Base-by-base conservation (phyloP, 495 filamentous ascomycete genomes). In the Penicillium pulvis region DNA sequence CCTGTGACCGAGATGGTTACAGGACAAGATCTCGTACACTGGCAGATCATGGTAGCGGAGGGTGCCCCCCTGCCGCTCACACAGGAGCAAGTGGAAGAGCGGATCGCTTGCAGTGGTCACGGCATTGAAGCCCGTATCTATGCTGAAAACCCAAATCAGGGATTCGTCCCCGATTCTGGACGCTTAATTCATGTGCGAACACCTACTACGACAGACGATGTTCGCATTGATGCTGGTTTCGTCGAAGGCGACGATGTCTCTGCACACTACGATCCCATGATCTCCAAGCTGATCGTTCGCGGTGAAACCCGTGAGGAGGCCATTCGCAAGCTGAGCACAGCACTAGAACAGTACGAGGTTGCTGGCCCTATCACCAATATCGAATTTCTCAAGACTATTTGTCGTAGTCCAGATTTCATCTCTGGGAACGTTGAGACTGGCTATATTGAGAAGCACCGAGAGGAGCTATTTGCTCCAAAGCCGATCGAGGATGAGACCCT, bases 231-330 rank as follows among this genome's bases (percentile, higher is more conserved):
- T 66, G 89, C 92, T 8, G 95, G 95, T 0, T 98, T 98, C 66
- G 82, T 91, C 12, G 80, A 89, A 60, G 95, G 95, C 17, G 93
- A 98, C 67, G 89, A 93, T 59, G 87, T 99, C 1, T 95, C 92
- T 0, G 89, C 92, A n/a, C 87, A 94, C 53, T 99, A 98, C 72
- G 94, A 99, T 63, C 93, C 94, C 6, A 98, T 99, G 94, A 97
- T 99, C 59, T 89, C 95, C 43, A 99, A 99, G 71, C 81, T 99
- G 54, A 98, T 99, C 59, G 92, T 97, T n/a, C 81, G 86, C 26
- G 95, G 90, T 17, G 81, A 80, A 43, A 86, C 87, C 54, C 83
- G 94, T 30, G 83, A 90, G 69, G 88, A 88, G 19, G 91, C 94
- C 17, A 85, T 98, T 54, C 85, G 89, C 59, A 96, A 91, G 66